Evolutionary conservation across 345 rosid genomes (phyloP).

Genomic region (Mangifera indica): DNA sequence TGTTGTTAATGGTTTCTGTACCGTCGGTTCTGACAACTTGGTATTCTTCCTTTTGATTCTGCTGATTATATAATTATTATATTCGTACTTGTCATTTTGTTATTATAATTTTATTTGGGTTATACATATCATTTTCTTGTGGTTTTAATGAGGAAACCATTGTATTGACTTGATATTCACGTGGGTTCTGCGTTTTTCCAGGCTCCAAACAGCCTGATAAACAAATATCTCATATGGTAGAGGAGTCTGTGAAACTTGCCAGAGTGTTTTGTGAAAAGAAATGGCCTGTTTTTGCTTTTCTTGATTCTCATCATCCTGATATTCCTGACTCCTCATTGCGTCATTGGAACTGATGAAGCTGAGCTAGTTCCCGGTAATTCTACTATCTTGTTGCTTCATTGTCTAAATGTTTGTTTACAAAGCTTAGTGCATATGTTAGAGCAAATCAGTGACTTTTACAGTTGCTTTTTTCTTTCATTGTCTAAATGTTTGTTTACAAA

Average conservation of each 20-base stretch:
- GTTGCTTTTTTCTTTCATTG: too few relatives aligned
- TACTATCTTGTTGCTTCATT: background rate
- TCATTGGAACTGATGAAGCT: conserved; percentile 76
- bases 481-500: too few relatives aligned
- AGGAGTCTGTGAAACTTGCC: conserved; percentile 63
- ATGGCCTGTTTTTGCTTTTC: conserved; percentile 84
- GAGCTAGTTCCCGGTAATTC: conserved; percentile 68
- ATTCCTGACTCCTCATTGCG: conserved; percentile 86
- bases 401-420: background rate
- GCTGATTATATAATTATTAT: too few relatives aligned
- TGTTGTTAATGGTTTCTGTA: conserved; percentile 81
- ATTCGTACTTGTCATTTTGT: too few relatives aligned
- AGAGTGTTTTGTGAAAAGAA: conserved; percentile 54
- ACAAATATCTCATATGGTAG: conserved; percentile 74
- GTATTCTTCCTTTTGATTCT: conserved; percentile 25
- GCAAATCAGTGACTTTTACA: background rate
- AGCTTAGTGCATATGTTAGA: background rate
- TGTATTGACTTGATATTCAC: background rate
- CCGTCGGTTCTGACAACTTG: conserved; percentile 81
- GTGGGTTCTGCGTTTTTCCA: conserved; percentile 20
- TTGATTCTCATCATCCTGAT: conserved; percentile 83
- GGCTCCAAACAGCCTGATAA: conserved; percentile 72
- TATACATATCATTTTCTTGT: background rate
- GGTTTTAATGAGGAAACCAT: background rate
- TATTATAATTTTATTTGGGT: background rate